Evolutionary conservation across 768 basidiomycete genomes (phyloP).

Genomic region (Hysterangium stoloniferum): DNA sequence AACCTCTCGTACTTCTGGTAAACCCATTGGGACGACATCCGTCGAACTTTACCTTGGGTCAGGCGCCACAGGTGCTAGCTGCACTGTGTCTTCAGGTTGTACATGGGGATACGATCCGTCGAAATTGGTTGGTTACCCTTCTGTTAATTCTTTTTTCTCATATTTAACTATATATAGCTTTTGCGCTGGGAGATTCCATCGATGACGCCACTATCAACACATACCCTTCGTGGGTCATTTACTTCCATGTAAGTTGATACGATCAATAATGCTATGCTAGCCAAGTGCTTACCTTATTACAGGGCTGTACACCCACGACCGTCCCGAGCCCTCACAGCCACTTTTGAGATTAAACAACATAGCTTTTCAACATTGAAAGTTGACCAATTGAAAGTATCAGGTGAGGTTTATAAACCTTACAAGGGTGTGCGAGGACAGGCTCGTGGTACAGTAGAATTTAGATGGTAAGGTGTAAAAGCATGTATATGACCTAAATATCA

Average conservation of each 20-base stretch:
- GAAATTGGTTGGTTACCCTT: slow-evolving; percentile 38
- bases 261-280: not conserved
- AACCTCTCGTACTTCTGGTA: slow-evolving; percentile 53
- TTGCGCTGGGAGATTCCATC: slow-evolving; percentile 74
- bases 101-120: slow-evolving; percentile 78
- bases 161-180: slow-evolving; percentile 32
- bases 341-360: slow-evolving; percentile 61
- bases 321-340: slow-evolving; percentile 64
- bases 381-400: slow-evolving; percentile 73
- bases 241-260: slow-evolving; percentile 44
- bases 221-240: slow-evolving; percentile 75
- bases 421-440: slow-evolving; percentile 77
- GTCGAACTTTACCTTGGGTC: slow-evolving; percentile 72
- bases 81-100: slow-evolving; percentile 54
- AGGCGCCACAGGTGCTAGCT: slow-evolving; percentile 64
- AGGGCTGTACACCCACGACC: slow-evolving; percentile 48
- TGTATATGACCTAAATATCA: too few species aligned
- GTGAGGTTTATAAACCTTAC: slow-evolving; percentile 83
- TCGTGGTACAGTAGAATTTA: slow-evolving; percentile 61
- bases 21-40: slow-evolving; percentile 61
- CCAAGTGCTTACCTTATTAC: not conserved
- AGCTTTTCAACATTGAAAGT: slow-evolving; percentile 78
- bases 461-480: slow-evolving; percentile 31
- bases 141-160: slow-evolving; percentile 1
- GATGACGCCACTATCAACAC: slow-evolving; percentile 54